Percentiles rank a stretch among this genome's conserved stretches.
Conservation (phyloP, 208 protist species). For the Acanthamoeba quina region DNA sequence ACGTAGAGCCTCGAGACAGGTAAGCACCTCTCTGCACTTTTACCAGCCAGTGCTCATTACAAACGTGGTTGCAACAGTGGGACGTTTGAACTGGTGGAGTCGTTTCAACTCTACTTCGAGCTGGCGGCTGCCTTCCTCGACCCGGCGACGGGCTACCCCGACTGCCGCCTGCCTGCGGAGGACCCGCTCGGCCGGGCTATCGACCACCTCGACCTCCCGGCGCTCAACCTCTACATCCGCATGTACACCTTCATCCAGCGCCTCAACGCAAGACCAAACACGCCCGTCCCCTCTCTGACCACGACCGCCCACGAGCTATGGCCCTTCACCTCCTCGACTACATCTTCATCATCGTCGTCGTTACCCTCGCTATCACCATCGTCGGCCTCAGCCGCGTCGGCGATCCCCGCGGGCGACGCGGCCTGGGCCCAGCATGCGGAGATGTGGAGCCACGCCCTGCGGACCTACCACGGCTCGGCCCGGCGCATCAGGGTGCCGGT, state of each 20-base stretch:
- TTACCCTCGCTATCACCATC: background rate
- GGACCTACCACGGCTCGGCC: background rate
- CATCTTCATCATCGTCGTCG: background rate
- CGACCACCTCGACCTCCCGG: background rate
- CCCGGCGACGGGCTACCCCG: background rate
- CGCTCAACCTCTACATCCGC: conserved; percentile 32
- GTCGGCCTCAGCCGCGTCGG: background rate
- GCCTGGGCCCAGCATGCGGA: background rate
- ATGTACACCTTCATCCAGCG: conserved; percentile 31
- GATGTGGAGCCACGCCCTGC: conserved; percentile 4
- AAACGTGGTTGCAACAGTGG: background rate
- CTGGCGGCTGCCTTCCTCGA: conserved; percentile 25
- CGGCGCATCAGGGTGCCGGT: background rate
- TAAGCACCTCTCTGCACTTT: background rate
- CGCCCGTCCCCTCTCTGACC: background rate
- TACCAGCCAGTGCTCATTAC: background rate
- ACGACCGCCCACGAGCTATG: background rate
- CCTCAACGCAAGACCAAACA: background rate
- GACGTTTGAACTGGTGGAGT: background rate
- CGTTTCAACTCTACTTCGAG: conserved; percentile 21
- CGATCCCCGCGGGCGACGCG: background rate
- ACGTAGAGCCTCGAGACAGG: background rate
- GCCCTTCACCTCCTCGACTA: background rate
- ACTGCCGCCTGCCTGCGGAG: background rate
- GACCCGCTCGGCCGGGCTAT: background rate